Evolutionary conservation across 805 yeast species (phyloP).

Genomic region (Starmera pachycereana): DNA sequence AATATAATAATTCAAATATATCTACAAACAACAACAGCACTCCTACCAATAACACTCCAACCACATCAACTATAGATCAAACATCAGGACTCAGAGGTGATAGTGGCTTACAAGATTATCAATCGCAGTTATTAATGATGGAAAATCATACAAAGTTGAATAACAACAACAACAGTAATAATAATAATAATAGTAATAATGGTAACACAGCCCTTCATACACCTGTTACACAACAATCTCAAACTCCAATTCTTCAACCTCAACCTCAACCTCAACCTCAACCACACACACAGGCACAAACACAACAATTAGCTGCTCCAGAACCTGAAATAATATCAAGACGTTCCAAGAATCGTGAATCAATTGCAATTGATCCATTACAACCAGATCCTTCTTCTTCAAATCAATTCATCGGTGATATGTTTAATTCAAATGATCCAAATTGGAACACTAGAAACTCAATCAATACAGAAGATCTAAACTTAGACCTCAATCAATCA

Average conservation of each 20-base stretch:
- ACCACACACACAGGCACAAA: no score
- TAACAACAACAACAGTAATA: neutral
- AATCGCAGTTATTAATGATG: slow-evolving; percentile 63
- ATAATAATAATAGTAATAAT: neutral
- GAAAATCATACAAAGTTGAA: slow-evolving; percentile 57
- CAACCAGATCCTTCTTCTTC: slow-evolving; percentile 13
- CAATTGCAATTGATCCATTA: slow-evolving; percentile 16
- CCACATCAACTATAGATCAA: slow-evolving; percentile 5
- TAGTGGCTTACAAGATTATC: slow-evolving; percentile 66
- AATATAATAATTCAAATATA: neutral
- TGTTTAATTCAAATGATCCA: slow-evolving; percentile 11
- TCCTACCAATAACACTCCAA: neutral
- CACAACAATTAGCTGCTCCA: neutral
- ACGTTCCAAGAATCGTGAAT: slow-evolving; percentile 1
- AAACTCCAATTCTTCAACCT: neutral
- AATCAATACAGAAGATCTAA: no score
- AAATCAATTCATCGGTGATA: neutral
- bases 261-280: neutral
- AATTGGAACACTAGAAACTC: neutral
- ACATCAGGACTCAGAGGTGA: slow-evolving; percentile 10
- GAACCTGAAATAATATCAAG: neutral
- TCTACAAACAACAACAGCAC: neutral
- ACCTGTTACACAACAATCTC: neutral
- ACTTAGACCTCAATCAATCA: no score
- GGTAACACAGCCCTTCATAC: neutral